These are phyloP conservation scores for Tetradesmus obliquus DNA, from an alignment of 139 green algal genomes.

Conservation along the genomic window DNA sequence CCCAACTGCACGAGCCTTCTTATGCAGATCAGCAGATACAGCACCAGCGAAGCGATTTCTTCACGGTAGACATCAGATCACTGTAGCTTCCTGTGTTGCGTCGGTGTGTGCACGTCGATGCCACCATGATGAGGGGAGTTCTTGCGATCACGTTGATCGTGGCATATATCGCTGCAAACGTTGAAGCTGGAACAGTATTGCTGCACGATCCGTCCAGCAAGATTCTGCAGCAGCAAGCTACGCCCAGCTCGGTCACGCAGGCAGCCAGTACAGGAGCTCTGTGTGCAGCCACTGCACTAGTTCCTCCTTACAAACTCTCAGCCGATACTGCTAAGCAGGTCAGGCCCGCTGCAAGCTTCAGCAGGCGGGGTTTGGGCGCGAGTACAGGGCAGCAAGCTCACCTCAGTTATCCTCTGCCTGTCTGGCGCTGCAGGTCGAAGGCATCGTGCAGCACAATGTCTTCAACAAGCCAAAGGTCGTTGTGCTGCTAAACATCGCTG, in stretches of 20 bases:
- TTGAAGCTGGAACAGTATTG: neutral
- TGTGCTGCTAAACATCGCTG: constrained; percentile 18
- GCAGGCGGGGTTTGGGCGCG: neutral
- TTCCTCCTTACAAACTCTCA: neutral
- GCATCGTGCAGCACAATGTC: constrained; percentile 10
- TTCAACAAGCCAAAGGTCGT: constrained; percentile 21
- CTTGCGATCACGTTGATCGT: neutral
- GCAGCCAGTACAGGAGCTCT: neutral
- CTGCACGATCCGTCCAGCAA: neutral
- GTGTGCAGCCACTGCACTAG: neutral
- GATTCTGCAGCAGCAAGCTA: neutral
- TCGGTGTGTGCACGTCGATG: neutral
- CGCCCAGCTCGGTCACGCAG: neutral
- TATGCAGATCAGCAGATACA: neutral
- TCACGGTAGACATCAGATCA: neutral
- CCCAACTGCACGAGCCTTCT: neutral
- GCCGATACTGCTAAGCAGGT: neutral
- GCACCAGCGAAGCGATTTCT: neutral
- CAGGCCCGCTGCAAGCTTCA: neutral
- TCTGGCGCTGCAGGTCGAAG: neutral
- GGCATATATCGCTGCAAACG: neutral
- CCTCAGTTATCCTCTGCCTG: neutral
- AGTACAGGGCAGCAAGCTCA: neutral
- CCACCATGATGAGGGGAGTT: neutral
- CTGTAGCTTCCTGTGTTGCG: neutral